Base-by-base conservation (phyloP, 2,329 filamentous ascomycete genomes). In the Fusarium acutatum region DNA sequence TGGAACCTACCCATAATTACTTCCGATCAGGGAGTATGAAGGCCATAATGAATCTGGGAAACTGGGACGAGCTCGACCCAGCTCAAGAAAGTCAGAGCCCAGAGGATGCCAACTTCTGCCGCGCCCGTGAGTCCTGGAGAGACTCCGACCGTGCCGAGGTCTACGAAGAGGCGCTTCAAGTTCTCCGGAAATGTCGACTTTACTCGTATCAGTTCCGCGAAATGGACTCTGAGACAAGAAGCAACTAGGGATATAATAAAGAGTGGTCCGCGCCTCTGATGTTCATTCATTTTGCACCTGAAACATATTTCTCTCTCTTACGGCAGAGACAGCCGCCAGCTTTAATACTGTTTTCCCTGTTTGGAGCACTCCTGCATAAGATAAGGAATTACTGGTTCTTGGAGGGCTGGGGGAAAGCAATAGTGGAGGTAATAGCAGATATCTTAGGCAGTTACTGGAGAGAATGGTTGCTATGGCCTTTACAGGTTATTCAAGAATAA, bases 71-170 rank as follows among this genome's bases (percentile, higher is more conserved):
- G 0, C 32, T 26, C 5, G 5, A 52, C 10, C 49, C 32, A 6
- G 32, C 22, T 0, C n/a, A 26, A 12, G 49, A 4, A 4, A 22
- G 1, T 5, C 13, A 20, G 4, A 7, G 14, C 9, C 7, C 9
- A 1, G 49, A 52, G 17, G 32, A 52, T 14, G 13, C 2, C 9
- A 14, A 37, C 6, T 52, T 52, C 24, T 52, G 49, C 34, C 18
- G 5, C 3, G 24, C 32, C 13, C n/a, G 32, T 5, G n/a, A 52
- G 2, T 26, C 49, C 1, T 52, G 49, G 32, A 22, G 0, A 2
- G 10, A 24, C 7, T 37, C n/a, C 1, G 32, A 52, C 2, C 0
- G 5, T 7, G 9, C 49, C 0, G 7, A 28, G 1, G 18, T 52
- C 2, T 52, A 37, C 6, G 49, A 52, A 26, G 13, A 37, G n/a